A percentile compares a stretch with the other conserved stretches of the same genome.
phyloP scores from a whole-genome alignment of 352 stramenopile genomes.

The Globisporangium cystogenes region DNA sequence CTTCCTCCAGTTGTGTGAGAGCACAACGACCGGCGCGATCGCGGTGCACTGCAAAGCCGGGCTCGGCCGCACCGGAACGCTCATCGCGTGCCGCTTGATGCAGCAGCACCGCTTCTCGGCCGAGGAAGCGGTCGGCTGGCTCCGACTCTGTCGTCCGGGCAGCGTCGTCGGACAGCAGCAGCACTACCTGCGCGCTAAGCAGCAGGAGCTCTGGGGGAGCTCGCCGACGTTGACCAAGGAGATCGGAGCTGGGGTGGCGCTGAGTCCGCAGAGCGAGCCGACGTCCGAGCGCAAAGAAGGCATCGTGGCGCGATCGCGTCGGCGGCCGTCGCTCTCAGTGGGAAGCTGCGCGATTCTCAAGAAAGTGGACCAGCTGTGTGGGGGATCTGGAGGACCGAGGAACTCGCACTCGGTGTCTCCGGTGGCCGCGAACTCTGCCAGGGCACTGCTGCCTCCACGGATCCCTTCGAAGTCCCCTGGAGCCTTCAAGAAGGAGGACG shows the following conservation, averaged over 20 bases:
- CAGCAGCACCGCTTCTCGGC: slow-evolving; percentile 91
- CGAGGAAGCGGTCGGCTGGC: slow-evolving; percentile 90
- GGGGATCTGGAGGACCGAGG: neutral
- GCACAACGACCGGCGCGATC: slow-evolving; percentile 45
- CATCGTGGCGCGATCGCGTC: slow-evolving; percentile 1
- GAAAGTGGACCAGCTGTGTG: slow-evolving; percentile 11
- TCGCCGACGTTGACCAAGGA: neutral
- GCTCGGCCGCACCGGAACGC: slow-evolving; percentile 91
- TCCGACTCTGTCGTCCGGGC: slow-evolving; percentile 89
- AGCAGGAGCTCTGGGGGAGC: slow-evolving; percentile 19
- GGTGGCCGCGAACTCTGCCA: neutral
- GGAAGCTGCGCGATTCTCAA: slow-evolving; percentile 6
- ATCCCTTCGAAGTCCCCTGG: slow-evolving; percentile 5
- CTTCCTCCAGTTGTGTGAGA: slow-evolving; percentile 72
- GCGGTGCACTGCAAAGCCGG: slow-evolving; percentile 97
- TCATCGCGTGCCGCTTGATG: slow-evolving; percentile 94
- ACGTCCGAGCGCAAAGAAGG: slow-evolving; percentile 4
- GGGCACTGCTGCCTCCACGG: slow-evolving; percentile 8
- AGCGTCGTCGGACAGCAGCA: slow-evolving; percentile 93
- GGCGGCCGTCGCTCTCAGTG: slow-evolving; percentile 7
- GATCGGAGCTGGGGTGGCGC: neutral
- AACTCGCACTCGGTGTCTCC: slow-evolving; percentile 11
- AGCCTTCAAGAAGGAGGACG: neutral
- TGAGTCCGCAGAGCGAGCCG: neutral
- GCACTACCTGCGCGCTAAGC: slow-evolving; percentile 85